These are phyloP conservation scores for Cichorium intybus DNA, from an alignment of 140 eudicot genomes.

Conservation along the genomic window DNA sequence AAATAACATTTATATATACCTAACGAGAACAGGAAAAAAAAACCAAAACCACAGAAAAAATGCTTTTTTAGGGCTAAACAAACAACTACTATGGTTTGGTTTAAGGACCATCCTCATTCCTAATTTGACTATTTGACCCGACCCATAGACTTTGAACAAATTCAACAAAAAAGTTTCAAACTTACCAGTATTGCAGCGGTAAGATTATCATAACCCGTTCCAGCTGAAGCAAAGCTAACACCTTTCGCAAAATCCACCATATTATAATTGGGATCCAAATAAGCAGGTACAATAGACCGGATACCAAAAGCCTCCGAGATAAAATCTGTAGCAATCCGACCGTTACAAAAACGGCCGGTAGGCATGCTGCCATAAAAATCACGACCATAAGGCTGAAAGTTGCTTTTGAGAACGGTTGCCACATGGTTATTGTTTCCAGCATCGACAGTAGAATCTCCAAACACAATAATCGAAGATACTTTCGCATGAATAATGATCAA, in stretches of 20 bases:
- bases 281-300: slow-evolving; percentile 71
- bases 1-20: no score
- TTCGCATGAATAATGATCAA: slow-evolving; percentile 35
- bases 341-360: slow-evolving; percentile 87
- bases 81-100: no score
- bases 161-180: slow-evolving; percentile 1
- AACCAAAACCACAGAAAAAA: no score
- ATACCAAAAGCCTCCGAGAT: slow-evolving; percentile 75
- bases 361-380: slow-evolving; percentile 68
- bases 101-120: no score
- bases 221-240: slow-evolving; percentile 93
- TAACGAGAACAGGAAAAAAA: no score
- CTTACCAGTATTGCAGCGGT: slow-evolving; percentile 76
- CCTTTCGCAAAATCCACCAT: slow-evolving; percentile 67
- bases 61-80: neutral
- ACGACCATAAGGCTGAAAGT: slow-evolving; percentile 85
- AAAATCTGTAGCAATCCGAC: slow-evolving; percentile 77
- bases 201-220: slow-evolving; percentile 82
- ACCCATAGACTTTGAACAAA: neutral
- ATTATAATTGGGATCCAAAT: slow-evolving; percentile 61
- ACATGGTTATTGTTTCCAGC: slow-evolving; percentile 79
- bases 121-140: neutral
- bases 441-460: slow-evolving; percentile 92
- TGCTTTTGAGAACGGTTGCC: slow-evolving; percentile 62
- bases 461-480: slow-evolving; percentile 65